phyloP scores from a whole-genome alignment of 2,329 filamentous ascomycete species.

The Xylariales sp. region DNA sequence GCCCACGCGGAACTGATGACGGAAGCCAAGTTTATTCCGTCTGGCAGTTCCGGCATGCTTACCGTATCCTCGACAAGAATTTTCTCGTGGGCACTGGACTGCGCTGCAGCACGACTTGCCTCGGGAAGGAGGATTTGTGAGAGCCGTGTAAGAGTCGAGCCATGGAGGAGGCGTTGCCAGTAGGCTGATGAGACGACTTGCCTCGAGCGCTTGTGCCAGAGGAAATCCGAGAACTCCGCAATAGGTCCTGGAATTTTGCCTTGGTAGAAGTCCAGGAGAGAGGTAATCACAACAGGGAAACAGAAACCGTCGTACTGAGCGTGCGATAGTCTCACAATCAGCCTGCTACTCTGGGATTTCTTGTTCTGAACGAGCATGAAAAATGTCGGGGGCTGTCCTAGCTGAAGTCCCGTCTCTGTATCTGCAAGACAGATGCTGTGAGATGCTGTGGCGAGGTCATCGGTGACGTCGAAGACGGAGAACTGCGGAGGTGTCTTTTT shows the following conservation, averaged over 20 bases:
- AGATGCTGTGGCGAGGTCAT: neutral
- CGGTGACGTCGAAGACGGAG: neutral
- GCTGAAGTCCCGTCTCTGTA: neutral
- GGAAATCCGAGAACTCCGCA: neutral
- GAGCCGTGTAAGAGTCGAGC: neutral
- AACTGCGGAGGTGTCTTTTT: neutral
- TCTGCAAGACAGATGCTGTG: neutral
- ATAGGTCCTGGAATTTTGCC: neutral
- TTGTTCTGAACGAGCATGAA: neutral
- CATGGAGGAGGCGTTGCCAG: neutral
- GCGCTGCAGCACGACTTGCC: neutral
- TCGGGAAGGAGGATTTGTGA: neutral
- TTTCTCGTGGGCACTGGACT: neutral
- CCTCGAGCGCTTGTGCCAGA: neutral
- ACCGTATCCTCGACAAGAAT: neutral
- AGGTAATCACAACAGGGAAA: neutral
- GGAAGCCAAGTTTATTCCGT: neutral
- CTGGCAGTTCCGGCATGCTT: neutral
- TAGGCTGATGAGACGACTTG: neutral
- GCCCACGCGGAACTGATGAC: neutral
- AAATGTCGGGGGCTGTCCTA: neutral
- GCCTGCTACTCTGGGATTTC: neutral
- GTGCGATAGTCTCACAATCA: neutral
- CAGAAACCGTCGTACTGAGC: neutral
- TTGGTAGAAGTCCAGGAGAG: neutral